phyloP scores from a whole-genome alignment of 2,329 filamentous ascomycete species.

The Parascedosporium putredinis region DNA sequence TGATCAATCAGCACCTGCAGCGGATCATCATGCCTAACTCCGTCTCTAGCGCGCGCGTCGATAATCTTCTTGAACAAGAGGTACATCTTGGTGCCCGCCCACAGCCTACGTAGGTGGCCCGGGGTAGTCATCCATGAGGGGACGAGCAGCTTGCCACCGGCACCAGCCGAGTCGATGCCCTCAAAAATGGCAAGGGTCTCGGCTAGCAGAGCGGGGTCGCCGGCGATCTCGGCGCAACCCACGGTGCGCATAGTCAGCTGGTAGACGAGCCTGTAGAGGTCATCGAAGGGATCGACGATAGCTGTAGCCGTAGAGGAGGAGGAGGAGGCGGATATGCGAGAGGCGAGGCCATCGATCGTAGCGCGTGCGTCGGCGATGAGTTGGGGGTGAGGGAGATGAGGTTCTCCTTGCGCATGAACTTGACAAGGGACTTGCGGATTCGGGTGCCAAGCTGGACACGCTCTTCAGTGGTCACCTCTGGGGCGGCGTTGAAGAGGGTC shows the following conservation, averaged over 20 bases:
- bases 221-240: slow-evolving; percentile 41
- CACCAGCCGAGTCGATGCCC: slow-evolving; percentile 28
- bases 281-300: slow-evolving; percentile 41
- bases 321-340: too few relatives aligned
- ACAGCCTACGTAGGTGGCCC: slow-evolving; percentile 29
- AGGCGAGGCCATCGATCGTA: slow-evolving; percentile 23
- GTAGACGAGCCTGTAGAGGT: slow-evolving; percentile 41
- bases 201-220: slow-evolving; percentile 29
- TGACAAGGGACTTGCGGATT: slow-evolving; percentile 21
- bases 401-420: slow-evolving; percentile 26
- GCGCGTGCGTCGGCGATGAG: slow-evolving; percentile 28
- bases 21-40: slow-evolving; percentile 34
- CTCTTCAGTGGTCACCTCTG: slow-evolving; percentile 13
- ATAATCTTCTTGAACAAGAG: slow-evolving; percentile 37
- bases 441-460: slow-evolving; percentile 14
- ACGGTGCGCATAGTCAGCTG: slow-evolving; percentile 47
- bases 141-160: slow-evolving; percentile 35
- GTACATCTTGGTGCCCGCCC: slow-evolving; percentile 35
- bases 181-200: slow-evolving; percentile 34
- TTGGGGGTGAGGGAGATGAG: slow-evolving; percentile 25
- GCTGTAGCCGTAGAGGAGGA: too few relatives aligned
- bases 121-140: slow-evolving; percentile 36
- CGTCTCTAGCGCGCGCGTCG: slow-evolving; percentile 30
- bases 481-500: slow-evolving; percentile 20
- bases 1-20: slow-evolving; percentile 43